phyloP scores from a whole-genome alignment of 306 rosid species.

The Cucurbita moschata region DNA sequence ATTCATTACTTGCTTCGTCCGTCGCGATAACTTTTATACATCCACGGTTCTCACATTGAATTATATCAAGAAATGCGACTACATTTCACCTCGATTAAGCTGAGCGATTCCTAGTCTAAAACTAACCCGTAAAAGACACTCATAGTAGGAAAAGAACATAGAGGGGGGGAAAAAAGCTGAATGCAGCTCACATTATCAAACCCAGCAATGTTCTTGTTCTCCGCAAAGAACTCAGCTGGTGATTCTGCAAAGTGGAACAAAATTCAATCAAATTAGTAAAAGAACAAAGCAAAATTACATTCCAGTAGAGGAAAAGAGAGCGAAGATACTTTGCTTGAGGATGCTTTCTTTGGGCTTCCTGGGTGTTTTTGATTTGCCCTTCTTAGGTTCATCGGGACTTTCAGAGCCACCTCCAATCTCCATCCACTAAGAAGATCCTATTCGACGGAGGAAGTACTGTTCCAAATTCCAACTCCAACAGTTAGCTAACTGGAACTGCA shows the following conservation, averaged over 20 bases:
- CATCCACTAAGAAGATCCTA: constrained; percentile 18
- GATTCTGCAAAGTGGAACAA: constrained; percentile 36
- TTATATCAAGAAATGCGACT: not conserved
- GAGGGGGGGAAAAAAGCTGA: not conserved
- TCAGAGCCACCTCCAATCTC: constrained; percentile 30
- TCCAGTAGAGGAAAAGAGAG: constrained; percentile 14
- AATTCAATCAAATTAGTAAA: not conserved
- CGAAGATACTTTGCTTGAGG: constrained; percentile 62
- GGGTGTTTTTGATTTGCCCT: constrained; percentile 54
- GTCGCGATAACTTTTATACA: not conserved
- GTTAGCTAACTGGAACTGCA: not conserved
- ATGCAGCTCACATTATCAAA: constrained; percentile 56
- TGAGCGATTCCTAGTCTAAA: not conserved
- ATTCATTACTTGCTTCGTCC: not conserved
- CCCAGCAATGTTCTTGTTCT: constrained; percentile 94
- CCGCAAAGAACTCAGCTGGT: constrained; percentile 90
- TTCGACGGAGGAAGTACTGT: not conserved
- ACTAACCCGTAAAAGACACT: not conserved
- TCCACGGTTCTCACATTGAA: not conserved
- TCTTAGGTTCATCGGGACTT: constrained; percentile 41
- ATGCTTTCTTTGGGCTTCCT: constrained; percentile 54
- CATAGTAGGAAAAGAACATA: not conserved
- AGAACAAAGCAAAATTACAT: not conserved
- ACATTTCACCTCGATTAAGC: not conserved
- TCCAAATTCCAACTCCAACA: not conserved